phyloP scores from a whole-genome alignment of 768 basidiomycete genomes.

The Serpula lacrymans region DNA sequence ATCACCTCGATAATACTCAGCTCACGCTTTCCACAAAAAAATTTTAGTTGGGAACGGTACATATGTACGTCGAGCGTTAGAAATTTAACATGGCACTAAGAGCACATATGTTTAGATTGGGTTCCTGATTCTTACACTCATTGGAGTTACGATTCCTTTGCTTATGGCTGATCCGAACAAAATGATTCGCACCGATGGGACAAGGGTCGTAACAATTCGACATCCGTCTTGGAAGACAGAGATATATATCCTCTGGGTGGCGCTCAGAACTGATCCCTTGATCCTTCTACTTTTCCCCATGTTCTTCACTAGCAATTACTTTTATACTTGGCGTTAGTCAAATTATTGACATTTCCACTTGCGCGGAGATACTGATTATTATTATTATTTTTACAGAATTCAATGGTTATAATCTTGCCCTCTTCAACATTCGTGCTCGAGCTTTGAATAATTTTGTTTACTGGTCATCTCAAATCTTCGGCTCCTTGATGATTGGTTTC shows the following conservation, averaged over 20 bases:
- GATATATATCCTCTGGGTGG: conserved; percentile 62
- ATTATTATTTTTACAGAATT: conserved; percentile 49
- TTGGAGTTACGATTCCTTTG: conserved; percentile 62
- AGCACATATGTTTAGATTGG: conserved; percentile 45
- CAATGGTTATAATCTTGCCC: conserved; percentile 72
- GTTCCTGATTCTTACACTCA: conserved; percentile 68
- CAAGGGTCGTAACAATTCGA: conserved; percentile 52
- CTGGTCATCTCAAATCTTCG: conserved; percentile 76
- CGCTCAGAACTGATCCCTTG: conserved; percentile 66
- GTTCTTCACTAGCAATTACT: conserved; percentile 83
- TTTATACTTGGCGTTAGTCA: conserved; percentile 76
- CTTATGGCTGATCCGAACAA: conserved; percentile 69
- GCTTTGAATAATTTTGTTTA: conserved; percentile 77
- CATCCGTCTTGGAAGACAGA: conserved; percentile 79
- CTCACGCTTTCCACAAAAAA: background rate
- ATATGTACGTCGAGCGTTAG: conserved; percentile 47
- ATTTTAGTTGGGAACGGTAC: conserved; percentile 68
- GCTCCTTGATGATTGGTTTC: conserved; percentile 65
- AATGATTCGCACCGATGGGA: conserved; percentile 75
- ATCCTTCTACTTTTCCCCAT: conserved; percentile 79
- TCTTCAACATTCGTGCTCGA: conserved; percentile 81
- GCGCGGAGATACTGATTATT: conserved; percentile 4
- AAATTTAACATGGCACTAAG: background rate
- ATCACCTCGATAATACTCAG: conserved; percentile 4
- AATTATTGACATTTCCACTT: background rate